phyloP scores from a whole-genome alignment of 1,284 basidiomycete genomes.

The Kalmanozyma brasiliensis region DNA sequence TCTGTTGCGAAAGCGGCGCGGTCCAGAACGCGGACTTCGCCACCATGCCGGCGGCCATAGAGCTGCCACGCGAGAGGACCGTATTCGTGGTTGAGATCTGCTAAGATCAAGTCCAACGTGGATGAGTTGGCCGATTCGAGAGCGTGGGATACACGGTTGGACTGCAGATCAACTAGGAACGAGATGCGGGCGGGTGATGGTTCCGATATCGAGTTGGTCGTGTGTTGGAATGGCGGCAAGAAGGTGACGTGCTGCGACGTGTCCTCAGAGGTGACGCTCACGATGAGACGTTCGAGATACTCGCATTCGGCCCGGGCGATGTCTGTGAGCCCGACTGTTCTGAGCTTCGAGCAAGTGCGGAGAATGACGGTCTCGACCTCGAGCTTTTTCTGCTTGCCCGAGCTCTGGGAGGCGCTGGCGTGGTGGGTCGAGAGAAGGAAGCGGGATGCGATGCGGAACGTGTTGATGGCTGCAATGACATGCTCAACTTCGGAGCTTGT shows the following conservation, averaged over 20 bases:
- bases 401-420: neutral
- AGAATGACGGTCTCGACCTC: slow-evolving; percentile 43
- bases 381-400: slow-evolving; percentile 38
- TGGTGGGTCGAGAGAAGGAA: slow-evolving; percentile 23
- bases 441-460: slow-evolving; percentile 34
- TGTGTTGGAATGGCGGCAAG: slow-evolving; percentile 16
- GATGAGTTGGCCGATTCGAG: slow-evolving; percentile 8
- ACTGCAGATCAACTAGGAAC: slow-evolving; percentile 35
- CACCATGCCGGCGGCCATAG: slow-evolving; percentile 17
- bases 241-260: neutral
- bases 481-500: slow-evolving; percentile 3
- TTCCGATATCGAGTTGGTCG: neutral
- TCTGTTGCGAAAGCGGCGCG: slow-evolving; percentile 50
- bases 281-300: slow-evolving; percentile 15
- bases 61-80: slow-evolving; percentile 44
- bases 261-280: neutral
- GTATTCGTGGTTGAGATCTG: slow-evolving; percentile 36
- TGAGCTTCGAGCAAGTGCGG: slow-evolving; percentile 32
- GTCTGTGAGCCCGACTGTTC: slow-evolving; percentile 12
- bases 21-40: slow-evolving; percentile 25
- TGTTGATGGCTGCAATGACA: slow-evolving; percentile 23
- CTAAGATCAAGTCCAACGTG: slow-evolving; percentile 16
- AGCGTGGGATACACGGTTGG: slow-evolving; percentile 9
- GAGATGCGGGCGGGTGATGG: slow-evolving; percentile 15
- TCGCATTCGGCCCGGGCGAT: slow-evolving; percentile 20